Base-by-base conservation (phyloP, 169 alveolate species). In the Plasmodium fragile region DNA sequence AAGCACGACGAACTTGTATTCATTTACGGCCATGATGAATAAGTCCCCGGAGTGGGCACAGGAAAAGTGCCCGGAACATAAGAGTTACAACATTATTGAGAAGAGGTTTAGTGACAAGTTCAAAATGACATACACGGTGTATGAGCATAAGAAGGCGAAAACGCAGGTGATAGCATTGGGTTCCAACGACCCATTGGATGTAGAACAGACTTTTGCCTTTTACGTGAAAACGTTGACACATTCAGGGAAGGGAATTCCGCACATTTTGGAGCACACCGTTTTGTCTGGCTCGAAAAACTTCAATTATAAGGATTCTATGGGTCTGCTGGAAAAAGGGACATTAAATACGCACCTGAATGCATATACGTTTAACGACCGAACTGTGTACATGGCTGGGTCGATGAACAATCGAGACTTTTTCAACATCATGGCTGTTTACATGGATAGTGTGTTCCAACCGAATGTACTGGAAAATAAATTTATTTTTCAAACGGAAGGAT, bases 241-340 rank as follows among this genome's bases (percentile, higher is more conserved):
- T 49, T 32, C 94, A 10, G 96, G 93, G 79, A 78, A 94, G 18
- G 97, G 97, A 22, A 93, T 95, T 72, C 98, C 98, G 2, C 98
- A 97, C 77, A 97, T 98, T 10, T 89, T 98, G 80, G 99, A 98
- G 92, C 99, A 98, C 91, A 75, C 98, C 3, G 98, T 98, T 82
- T 91, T 98, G 90, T 94, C 96, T 28, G 99, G 99, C 25, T 95
- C 98, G 55, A 80, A 93, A 36, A 95, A 95, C 65, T 98, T 94
- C 69, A 98, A 97, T 3, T 71, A 95, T 36, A 97, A 97, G 95
- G 98, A 96, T 77, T 97, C 98, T 0, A 96, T 98, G 82, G 96
- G 96, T 25, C 89, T 92, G 43, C 93, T 98, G 30, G 84, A 96
- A 85, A 97, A 97, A 71, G 98, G 98, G 18, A 95, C 97, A 1